Conservation (phyloP, 352 stramenopile genomes). For the Phytophthora macrochlamydospora region DNA sequence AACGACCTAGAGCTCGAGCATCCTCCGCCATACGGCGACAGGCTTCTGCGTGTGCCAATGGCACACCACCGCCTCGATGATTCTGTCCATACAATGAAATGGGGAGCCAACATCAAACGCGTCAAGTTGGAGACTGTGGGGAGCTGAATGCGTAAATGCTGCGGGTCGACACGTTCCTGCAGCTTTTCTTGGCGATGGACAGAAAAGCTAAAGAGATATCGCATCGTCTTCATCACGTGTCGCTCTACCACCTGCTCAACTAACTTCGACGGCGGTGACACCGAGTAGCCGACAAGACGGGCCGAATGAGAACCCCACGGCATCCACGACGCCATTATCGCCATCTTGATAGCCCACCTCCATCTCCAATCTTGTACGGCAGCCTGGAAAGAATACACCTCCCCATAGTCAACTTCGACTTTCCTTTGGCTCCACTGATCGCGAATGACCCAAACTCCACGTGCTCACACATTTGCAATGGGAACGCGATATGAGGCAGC, state of each 20-base stretch:
- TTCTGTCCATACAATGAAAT: constrained; percentile 19
- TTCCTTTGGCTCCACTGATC: neutral
- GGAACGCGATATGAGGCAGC: constrained; percentile 54
- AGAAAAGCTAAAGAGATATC: constrained; percentile 59
- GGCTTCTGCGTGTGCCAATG: constrained; percentile 24
- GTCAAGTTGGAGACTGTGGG: constrained; percentile 5
- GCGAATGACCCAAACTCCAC: constrained; percentile 8
- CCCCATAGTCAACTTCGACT: constrained; percentile 31
- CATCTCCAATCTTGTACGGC: constrained; percentile 48
- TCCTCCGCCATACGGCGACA: constrained; percentile 28
- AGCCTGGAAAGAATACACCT: constrained; percentile 66
- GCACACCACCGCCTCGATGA: constrained; percentile 21
- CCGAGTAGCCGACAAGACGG: constrained; percentile 47
- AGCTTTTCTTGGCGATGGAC: constrained; percentile 34
- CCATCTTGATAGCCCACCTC: constrained; percentile 51
- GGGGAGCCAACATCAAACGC: constrained; percentile 26
- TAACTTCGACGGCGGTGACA: constrained; percentile 14
- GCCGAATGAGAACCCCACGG: constrained; percentile 47
- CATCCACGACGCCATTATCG: constrained; percentile 47
- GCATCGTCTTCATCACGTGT: constrained; percentile 44
- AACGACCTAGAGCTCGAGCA: constrained; percentile 32
- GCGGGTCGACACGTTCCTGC: constrained; percentile 31
- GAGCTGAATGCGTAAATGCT: constrained; percentile 10
- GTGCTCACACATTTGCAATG: constrained; percentile 31
- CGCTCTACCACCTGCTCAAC: constrained; percentile 12